Conservation (phyloP, 345 rosid species). For the Populus nigra region DNA sequence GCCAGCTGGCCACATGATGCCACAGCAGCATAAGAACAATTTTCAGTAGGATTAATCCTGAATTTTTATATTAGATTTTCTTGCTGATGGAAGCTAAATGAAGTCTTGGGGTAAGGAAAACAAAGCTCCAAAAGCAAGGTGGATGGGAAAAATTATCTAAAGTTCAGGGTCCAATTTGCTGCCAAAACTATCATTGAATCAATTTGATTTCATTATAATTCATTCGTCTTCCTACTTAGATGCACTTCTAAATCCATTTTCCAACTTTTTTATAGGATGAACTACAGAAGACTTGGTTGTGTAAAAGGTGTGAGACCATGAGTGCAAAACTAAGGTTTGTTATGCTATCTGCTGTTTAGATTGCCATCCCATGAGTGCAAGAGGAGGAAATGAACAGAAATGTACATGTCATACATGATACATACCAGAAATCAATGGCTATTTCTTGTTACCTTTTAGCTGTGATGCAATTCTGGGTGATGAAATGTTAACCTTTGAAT, state of each 20-base stretch:
- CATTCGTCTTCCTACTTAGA: not conserved
- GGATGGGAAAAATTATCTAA: too few species aligned
- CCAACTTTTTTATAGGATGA: conserved; percentile 56
- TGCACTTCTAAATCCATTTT: conserved; percentile 5
- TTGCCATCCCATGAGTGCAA: not conserved
- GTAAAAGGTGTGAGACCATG: conserved; percentile 97
- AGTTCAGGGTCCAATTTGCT: too few species aligned
- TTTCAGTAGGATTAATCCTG: too few species aligned
- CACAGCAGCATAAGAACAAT: too few species aligned
- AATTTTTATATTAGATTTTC: too few species aligned
- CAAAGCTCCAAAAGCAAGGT: too few species aligned
- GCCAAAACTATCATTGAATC: too few species aligned
- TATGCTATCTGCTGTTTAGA: conserved; percentile 1
- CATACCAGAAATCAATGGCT: not conserved
- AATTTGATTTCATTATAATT: too few species aligned
- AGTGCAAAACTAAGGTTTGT: conserved; percentile 85
- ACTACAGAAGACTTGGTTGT: conserved; percentile 86
- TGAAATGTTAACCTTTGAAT: not conserved
- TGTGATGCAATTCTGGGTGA: not conserved
- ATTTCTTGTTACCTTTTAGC: not conserved
- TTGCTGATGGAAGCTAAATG: too few species aligned
- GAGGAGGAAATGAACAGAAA: not conserved
- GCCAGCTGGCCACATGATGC: too few species aligned
- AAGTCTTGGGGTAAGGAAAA: too few species aligned
- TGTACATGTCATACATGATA: not conserved